These are phyloP conservation scores for Danielozyma ontarioensis DNA, from an alignment of 805 yeast species.

Conservation along the genomic window DNA sequence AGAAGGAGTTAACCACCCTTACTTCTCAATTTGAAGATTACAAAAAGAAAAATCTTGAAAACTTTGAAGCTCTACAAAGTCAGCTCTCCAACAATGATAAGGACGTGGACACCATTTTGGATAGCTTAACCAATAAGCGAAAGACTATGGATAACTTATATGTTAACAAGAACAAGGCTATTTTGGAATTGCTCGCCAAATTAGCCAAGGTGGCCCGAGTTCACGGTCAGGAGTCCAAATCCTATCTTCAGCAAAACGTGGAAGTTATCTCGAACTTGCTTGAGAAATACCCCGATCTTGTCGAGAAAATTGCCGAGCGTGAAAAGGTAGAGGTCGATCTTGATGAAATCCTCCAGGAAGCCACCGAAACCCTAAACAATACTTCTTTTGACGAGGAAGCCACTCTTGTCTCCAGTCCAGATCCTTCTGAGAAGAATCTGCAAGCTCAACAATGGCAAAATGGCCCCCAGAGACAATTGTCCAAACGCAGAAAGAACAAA, in stretches of 20 bases:
- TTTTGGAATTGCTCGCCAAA: constrained; percentile 37
- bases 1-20: constrained; percentile 36
- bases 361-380: constrained; percentile 25
- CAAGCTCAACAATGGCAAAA: constrained; percentile 2
- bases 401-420: constrained; percentile 17
- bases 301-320: constrained; percentile 21
- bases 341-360: constrained; percentile 28
- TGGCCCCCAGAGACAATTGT: constrained; percentile 3
- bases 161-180: constrained; percentile 39
- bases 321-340: constrained; percentile 27
- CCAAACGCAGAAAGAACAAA: constrained; percentile 28
- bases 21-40: constrained; percentile 31
- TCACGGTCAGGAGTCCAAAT: constrained; percentile 46
- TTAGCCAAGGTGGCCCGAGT: constrained; percentile 41
- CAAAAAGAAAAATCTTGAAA: constrained; percentile 29
- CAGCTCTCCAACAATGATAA: constrained; percentile 42
- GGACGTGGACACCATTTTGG: constrained; percentile 45
- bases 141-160: constrained; percentile 47
- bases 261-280: constrained; percentile 36
- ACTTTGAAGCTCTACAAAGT: constrained; percentile 29
- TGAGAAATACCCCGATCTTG: constrained; percentile 32
- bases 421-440: constrained; percentile 3
- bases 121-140: constrained; percentile 43
- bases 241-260: constrained; percentile 42
- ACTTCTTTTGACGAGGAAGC: constrained; percentile 31